Evolutionary conservation across 176 grass and related monocot genomes (phyloP), one percentile per base, ranked within the genome.

Genomic region (Triticum urartu): DNA sequence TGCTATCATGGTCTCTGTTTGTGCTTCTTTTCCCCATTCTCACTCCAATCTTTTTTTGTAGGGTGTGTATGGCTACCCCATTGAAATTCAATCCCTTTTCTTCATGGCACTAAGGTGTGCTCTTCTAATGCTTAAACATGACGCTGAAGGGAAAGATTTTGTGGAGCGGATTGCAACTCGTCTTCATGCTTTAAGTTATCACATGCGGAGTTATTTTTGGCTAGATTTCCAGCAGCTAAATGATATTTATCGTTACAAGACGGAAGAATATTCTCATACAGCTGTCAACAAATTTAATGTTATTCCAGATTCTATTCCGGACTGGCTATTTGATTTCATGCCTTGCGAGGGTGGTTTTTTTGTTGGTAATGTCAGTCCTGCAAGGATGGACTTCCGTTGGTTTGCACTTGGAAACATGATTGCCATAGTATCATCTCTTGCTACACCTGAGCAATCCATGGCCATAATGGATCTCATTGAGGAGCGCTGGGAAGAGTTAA

Each of bases 391-490:
- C 64, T 95, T 95, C 36, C 81, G 93, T 71, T 95, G 93, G 93
- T 95, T 95, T 83, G 85, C 88, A 15, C 86, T 95, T 34, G 93
- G 93, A 77, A 95, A 95, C 76, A 92, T 89, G 77, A 87, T 95
- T 80, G 93, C 93, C 18, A 95, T 95, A 83, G 40, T 95, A 67
- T 91, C 93, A 72, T 92, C 90, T 36, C 93, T 95, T 81, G 90
- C 90, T 17, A 95, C 90, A 64, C 90, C 83, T 61, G 93, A 95
- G 65, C 93, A 95, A 86, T 87, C 90, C 61, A 75, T 43, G 4
- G 93, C 93, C 9, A 95, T 95, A 72, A 95, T 95, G 93, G 93
- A 91, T 90, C 90, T 95, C 62, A 92, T 95, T 78, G 93, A 95
- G 84, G 93, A 90, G 83, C 89, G 93, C 35, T 95, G 93, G 93